Conservation (phyloP, 768 basidiomycete species). For the Filobasidium floriforme region DNA sequence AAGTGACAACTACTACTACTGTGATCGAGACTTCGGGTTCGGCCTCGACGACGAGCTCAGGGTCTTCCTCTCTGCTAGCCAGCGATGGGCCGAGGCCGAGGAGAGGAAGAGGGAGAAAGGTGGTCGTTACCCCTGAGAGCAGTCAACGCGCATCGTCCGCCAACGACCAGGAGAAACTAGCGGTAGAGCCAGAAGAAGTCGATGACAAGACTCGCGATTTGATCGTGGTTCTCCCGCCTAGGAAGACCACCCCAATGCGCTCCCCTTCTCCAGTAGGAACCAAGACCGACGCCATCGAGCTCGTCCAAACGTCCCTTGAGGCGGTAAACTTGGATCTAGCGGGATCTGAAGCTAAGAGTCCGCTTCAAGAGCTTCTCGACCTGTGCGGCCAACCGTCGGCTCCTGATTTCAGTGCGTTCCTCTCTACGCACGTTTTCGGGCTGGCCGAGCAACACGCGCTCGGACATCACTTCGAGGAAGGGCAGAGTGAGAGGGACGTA, state of each 20-base stretch:
- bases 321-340: neutral
- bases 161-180: neutral
- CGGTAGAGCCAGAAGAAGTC: neutral
- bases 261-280: no score
- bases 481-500: no score
- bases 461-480: no score
- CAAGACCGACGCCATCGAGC: neutral
- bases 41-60: neutral
- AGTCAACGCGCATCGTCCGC: neutral
- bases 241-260: no score
- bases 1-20: no score
- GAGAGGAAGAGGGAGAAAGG: conserved; percentile 9
- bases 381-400: no score
- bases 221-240: no score
- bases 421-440: no score
- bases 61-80: neutral
- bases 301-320: neutral
- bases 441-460: no score
- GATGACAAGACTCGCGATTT: neutral
- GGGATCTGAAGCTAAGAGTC: neutral
- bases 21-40: neutral
- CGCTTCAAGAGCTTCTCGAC: no score
- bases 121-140: neutral
- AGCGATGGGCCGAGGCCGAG: neutral
- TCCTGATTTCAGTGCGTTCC: no score